Evolutionary conservation across 2,329 filamentous ascomycete species (phyloP).

Genomic region (Stachybotrys elegans): DNA sequence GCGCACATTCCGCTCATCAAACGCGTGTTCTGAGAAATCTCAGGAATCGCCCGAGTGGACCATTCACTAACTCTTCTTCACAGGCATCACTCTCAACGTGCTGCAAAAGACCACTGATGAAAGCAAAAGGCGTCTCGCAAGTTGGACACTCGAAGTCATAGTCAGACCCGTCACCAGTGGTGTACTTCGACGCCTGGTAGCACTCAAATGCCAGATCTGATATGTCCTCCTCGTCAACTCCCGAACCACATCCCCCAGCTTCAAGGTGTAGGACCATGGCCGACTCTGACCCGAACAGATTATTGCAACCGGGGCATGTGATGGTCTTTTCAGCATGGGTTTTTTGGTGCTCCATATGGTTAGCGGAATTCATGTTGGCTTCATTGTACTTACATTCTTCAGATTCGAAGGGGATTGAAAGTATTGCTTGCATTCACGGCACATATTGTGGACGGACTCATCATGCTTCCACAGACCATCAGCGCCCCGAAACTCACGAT

Average conservation of each 20-base stretch:
- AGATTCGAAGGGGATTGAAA: slow-evolving; percentile 10
- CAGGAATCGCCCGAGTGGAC: not conserved
- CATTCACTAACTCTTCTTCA: slow-evolving; percentile 1
- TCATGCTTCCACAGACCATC: slow-evolving; percentile 12
- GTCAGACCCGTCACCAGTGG: slow-evolving; percentile 13
- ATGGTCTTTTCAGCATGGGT: slow-evolving; percentile 8
- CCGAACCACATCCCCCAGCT: slow-evolving; percentile 12
- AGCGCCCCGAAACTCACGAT: slow-evolving; percentile 1
- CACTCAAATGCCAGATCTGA: slow-evolving; percentile 7
- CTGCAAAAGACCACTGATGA: slow-evolving; percentile 15
- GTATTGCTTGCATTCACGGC: not conserved
- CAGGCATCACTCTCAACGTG: slow-evolving; percentile 18
- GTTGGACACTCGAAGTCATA: slow-evolving; percentile 12
- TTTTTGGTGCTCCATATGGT: slow-evolving; percentile 11
- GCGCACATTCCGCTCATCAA: too few relatives aligned
- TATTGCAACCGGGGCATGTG: slow-evolving; percentile 12
- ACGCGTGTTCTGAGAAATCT: not conserved
- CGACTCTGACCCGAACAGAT: slow-evolving; percentile 11
- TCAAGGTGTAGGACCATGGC: slow-evolving; percentile 21
- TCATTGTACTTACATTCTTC: slow-evolving; percentile 6
- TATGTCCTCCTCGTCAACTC: slow-evolving; percentile 5
- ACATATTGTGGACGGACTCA: too few relatives aligned
- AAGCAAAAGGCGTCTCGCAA: slow-evolving; percentile 8
- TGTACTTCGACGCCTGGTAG: slow-evolving; percentile 2
- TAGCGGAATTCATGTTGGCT: not conserved